Base-by-base conservation (phyloP, 495 filamentous ascomycete species). In the Platismatia glauca region DNA sequence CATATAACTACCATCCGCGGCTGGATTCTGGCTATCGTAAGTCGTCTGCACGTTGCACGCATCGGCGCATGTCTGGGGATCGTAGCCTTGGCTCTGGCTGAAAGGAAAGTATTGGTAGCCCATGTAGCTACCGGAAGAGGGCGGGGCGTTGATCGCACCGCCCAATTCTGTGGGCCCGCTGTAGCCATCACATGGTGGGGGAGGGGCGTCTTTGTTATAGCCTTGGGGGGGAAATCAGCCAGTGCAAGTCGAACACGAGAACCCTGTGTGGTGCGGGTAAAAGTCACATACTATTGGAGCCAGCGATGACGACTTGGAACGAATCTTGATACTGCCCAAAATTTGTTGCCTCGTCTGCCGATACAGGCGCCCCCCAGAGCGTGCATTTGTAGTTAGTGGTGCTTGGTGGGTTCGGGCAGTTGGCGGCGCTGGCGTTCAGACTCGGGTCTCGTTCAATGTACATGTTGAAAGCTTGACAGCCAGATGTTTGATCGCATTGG, bases 301-400 rank as follows among this genome's bases (percentile, higher is more conserved):
- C 77, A 12, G 78, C 70, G 50, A 78, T 72, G 46, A 76, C 76
- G 7, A 78, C 71, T 7, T 76, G 71, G 71, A 80, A 80, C n/a
- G 72, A 52, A 33, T 61, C 70, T 18, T 72, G 67, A 50, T 59
- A 75, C 65, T 76, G 67, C n/a, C 76, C 78, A 15, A n/a, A 58
- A 55, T 78, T 77, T 29, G 56, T 73, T 24, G 77, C 77, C 8
- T 69, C 69, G 0, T 29, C 61, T 29, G 66, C 58, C 0, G 67
- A 35, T 35, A 80, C 64, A 22, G 66, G 62, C 20, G 68, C 70
- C 35, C 77, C 78, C 76, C 77, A 83, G 62, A 79, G 77, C 27
- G 76, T 73, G 66, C 81, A 84, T 71, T 81, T 82, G 72, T 77
- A 81, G 64, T 78, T 77, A 35, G 79, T 82, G 33, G 73, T 74